Conservation (phyloP, 148 eudicot species). For the Mesembryanthemum crystallinum region DNA sequence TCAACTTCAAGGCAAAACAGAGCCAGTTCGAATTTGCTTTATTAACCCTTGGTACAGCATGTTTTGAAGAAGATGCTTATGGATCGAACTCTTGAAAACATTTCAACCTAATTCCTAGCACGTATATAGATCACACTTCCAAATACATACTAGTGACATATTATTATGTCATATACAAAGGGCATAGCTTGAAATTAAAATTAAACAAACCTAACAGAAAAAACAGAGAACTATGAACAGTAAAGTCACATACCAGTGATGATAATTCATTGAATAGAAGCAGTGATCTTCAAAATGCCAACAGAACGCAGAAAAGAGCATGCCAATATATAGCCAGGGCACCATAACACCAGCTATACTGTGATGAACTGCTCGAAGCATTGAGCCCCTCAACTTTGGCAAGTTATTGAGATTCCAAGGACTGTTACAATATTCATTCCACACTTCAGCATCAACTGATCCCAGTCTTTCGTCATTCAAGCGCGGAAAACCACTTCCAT, state of each 20-base stretch:
- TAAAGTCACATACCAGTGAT: slow-evolving; percentile 64
- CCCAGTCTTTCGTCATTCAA: slow-evolving; percentile 52
- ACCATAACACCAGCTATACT: slow-evolving; percentile 99
- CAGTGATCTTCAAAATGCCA: slow-evolving; percentile 99
- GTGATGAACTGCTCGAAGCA: slow-evolving; percentile 92
- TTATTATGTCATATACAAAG: not conserved
- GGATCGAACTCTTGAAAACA: not conserved
- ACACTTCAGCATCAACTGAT: slow-evolving; percentile 53
- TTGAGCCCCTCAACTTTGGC: slow-evolving; percentile 88
- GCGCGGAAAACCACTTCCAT: slow-evolving; percentile 97
- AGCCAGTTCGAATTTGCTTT: not conserved
- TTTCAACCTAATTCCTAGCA: not conserved
- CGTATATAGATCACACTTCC: not conserved
- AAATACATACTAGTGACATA: not conserved
- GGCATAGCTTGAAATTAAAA: not conserved
- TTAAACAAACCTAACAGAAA: not conserved
- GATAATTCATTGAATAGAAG: slow-evolving; percentile 98
- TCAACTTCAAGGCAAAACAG: not conserved
- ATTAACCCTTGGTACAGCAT: too few species aligned
- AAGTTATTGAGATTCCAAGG: slow-evolving; percentile 99
- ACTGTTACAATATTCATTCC: slow-evolving; percentile 80
- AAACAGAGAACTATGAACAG: not conserved
- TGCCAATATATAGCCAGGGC: slow-evolving; percentile 97
- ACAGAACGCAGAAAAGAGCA: slow-evolving; percentile 98
- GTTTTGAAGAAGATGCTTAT: not conserved